A percentile compares a stretch with the other conserved stretches of the same genome.
phyloP scores from a whole-genome alignment of 169 alveolate genomes.

The Plasmodium relictum region DNA sequence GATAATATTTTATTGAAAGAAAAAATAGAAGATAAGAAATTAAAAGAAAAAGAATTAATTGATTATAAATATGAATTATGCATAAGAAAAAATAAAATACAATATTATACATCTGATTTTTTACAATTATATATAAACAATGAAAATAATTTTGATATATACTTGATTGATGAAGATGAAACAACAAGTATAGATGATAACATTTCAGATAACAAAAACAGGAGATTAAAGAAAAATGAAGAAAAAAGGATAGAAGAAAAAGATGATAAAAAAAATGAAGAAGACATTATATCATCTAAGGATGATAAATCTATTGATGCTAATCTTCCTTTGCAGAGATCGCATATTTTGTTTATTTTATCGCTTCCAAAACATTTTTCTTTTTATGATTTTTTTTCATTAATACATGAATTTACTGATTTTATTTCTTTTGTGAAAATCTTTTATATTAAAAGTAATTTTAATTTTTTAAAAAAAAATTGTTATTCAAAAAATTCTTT shows the following conservation, averaged over 20 bases:
- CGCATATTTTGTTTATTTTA: constrained; percentile 50
- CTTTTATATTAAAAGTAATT: constrained; percentile 16
- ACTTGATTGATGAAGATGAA: constrained; percentile 52
- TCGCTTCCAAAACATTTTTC: constrained; percentile 35
- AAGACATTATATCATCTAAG: not conserved
- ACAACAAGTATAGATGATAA: not conserved
- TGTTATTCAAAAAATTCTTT: not conserved
- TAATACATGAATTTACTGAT: constrained; percentile 29
- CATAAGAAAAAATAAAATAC: constrained; percentile 20
- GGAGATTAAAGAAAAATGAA: not conserved
- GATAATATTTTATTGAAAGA: not conserved
- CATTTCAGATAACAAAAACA: not conserved
- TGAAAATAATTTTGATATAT: constrained; percentile 35
- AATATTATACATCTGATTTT: constrained; percentile 30
- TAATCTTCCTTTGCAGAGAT: constrained; percentile 59
- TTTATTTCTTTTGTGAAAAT: constrained; percentile 26
- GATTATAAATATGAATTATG: constrained; percentile 6
- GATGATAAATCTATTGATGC: not conserved
- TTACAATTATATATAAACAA: constrained; percentile 32
- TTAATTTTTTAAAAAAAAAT: constrained; percentile 18
- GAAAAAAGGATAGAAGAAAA: not conserved
- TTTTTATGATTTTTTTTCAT: constrained; percentile 27
- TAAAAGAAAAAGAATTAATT: constrained; percentile 27
- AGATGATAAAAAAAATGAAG: not conserved
- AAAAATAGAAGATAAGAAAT: constrained; percentile 16